Evolutionary conservation across 257 asterid genomes (phyloP).

Genomic region (Solanum medicagineum): DNA sequence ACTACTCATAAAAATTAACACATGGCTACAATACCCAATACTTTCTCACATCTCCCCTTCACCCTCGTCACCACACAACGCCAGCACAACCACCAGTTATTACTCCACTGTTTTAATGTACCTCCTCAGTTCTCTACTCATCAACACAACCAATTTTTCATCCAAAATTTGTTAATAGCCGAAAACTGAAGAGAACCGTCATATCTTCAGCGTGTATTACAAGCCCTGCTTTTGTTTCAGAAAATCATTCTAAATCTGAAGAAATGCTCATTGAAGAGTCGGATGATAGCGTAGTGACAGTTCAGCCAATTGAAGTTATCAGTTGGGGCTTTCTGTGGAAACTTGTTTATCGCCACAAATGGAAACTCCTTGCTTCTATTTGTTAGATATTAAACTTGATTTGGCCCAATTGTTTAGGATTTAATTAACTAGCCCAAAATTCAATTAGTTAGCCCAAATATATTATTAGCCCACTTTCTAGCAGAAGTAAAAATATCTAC

Average conservation of each 20-base stretch:
- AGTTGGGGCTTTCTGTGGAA: slow-evolving; percentile 82
- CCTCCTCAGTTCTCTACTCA: not conserved
- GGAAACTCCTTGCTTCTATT: slow-evolving; percentile 48
- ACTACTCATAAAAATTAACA: not conserved
- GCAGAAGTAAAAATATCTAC: no score
- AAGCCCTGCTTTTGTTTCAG: slow-evolving; percentile 66
- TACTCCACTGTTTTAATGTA: not conserved
- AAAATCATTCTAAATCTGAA: slow-evolving; percentile 31
- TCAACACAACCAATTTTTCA: not conserved
- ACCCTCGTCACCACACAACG: not conserved
- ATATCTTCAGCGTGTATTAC: slow-evolving; percentile 46
- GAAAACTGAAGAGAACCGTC: not conserved
- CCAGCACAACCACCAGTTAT: not conserved
- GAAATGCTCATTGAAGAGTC: slow-evolving; percentile 14
- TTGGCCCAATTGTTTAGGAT: no score
- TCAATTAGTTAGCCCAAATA: no score
- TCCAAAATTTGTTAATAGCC: not conserved
- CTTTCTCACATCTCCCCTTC: not conserved
- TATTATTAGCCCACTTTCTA: no score
- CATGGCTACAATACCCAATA: slow-evolving; percentile 1
- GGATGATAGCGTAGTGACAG: slow-evolving; percentile 3
- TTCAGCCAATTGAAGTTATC: slow-evolving; percentile 45
- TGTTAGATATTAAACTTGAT: no score
- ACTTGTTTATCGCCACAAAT: slow-evolving; percentile 53
- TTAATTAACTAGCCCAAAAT: no score